Evolutionary conservation across 495 filamentous ascomycete species (phyloP), one percentile per base, ranked within the genome.

Genomic region (Penicillium dipodomyicola): DNA sequence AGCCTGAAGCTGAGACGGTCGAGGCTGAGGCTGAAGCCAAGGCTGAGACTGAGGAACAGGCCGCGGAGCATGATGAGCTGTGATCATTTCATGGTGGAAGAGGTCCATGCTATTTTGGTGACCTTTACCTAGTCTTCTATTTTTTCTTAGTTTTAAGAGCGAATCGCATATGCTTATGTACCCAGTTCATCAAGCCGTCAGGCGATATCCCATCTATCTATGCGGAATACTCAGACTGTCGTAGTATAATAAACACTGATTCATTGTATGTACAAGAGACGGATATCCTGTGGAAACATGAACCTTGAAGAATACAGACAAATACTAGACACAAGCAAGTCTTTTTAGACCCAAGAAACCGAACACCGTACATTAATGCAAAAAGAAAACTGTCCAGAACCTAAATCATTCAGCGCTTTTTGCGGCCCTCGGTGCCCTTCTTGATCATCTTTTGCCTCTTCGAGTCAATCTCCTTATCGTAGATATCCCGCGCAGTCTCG

Each of bases 401-500:
- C 30, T 40, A 42, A 50, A 22, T 62, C 47, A 53, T 60, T 54
- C 62, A 69, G 42, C 43, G 52, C 63, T 69, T 69, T 63, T 67
- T 69, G 39, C 64, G 64, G 49, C 83, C 80, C 58, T 81, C 82
- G 4, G 76, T 80, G 45, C 78, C 75, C 68, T 79, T 81, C 70
- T 77, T 80, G 59, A 77, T 77, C 17, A 75, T 70, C 68, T 79
- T 78, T 57, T 79, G 75, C 42, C 75, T 67, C 67, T 78, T 78
- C 15, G 77, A 73, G 44, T 78, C 72, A n/a, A 75, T 56, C 65
- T 77, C 75, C 61, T 73, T 65, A 41, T 80, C 75, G 61, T 69
- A 78, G 44, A 77, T 71, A 30, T 80, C 75, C 47, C 75, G 74
- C 23, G 86, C 84, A 27, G 85, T 76, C 54, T 84, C 86, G 15